These are phyloP conservation scores for Lodderomyces margitis DNA, from an alignment of 1,139 yeast species.

Conservation along the genomic window DNA sequence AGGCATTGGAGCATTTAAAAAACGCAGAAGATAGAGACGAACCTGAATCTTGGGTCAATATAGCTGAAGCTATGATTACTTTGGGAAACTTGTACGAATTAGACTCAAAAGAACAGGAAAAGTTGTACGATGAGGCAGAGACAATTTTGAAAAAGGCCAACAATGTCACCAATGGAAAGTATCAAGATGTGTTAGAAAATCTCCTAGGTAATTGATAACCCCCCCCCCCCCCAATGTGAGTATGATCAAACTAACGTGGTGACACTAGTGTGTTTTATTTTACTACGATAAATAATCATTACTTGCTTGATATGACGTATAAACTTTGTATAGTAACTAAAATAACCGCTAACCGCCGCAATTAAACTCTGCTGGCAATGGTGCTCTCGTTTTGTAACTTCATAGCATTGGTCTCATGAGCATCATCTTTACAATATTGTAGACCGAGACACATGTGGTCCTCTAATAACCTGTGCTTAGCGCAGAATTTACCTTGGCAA, in stretches of 20 bases:
- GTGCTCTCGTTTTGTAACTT: slow-evolving; percentile 45
- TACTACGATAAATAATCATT: no score
- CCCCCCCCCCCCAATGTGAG: no score
- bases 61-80: slow-evolving; percentile 82
- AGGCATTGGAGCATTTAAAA: slow-evolving; percentile 57
- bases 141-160: slow-evolving; percentile 60
- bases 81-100: slow-evolving; percentile 70
- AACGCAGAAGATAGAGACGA: slow-evolving; percentile 67
- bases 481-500: slow-evolving; percentile 85
- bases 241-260: no score
- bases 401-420: slow-evolving; percentile 51
- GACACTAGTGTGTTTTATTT: no score
- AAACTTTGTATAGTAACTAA: no score
- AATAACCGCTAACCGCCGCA: neutral
- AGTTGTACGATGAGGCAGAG: slow-evolving; percentile 66
- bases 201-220: neutral
- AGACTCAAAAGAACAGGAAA: slow-evolving; percentile 65
- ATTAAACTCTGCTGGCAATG: slow-evolving; percentile 28
- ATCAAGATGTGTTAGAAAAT: slow-evolving; percentile 55
- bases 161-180: slow-evolving; percentile 74
- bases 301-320: no score
- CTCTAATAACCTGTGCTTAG: slow-evolving; percentile 83
- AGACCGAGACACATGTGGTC: slow-evolving; percentile 80
- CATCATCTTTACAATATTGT: slow-evolving; percentile 75
- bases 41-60: slow-evolving; percentile 75